Conservation (phyloP, 202 grass and related monocot species). For the Cymbopogon flexuosus region DNA sequence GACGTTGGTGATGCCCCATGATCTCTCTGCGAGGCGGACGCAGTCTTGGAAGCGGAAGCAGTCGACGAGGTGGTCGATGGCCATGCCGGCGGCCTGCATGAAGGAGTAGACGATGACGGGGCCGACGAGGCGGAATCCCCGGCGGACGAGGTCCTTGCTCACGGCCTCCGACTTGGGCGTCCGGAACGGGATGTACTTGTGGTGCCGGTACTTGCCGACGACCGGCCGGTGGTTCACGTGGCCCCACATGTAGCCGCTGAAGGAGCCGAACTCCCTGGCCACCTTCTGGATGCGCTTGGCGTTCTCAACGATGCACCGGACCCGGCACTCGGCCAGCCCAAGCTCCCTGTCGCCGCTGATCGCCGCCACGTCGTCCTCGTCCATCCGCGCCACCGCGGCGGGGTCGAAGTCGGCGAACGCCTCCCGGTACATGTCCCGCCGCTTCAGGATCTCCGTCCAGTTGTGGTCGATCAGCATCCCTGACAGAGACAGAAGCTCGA, state of each 20-base stretch:
- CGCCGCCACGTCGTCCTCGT: slow-evolving; percentile 53
- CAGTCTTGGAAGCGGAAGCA: slow-evolving; percentile 79
- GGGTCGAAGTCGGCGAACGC: slow-evolving; percentile 63
- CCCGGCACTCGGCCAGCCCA: slow-evolving; percentile 63
- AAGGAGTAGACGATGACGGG: slow-evolving; percentile 91
- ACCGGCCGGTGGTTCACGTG: slow-evolving; percentile 80
- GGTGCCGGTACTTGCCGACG: slow-evolving; percentile 71
- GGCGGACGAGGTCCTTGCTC: slow-evolving; percentile 85
- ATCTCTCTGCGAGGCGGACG: slow-evolving; percentile 54
- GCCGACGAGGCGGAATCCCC: slow-evolving; percentile 76
- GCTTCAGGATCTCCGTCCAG: slow-evolving; percentile 97
- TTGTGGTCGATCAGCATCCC: slow-evolving; percentile 97
- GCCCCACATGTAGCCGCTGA: slow-evolving; percentile 87
- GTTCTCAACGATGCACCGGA: slow-evolving; percentile 83
- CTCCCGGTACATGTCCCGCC: slow-evolving; percentile 73
- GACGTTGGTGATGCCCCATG: slow-evolving; percentile 78
- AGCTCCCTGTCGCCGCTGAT: slow-evolving; percentile 73
- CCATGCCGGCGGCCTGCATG: slow-evolving; percentile 87
- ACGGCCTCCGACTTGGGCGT: slow-evolving; percentile 84
- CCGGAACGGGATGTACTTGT: slow-evolving; percentile 65
- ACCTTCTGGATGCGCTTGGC: slow-evolving; percentile 80
- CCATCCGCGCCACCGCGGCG: slow-evolving; percentile 54
- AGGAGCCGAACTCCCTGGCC: slow-evolving; percentile 85
- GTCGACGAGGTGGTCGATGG: slow-evolving; percentile 76
- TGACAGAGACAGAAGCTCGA: slow-evolving; percentile 73